Evolutionary conservation across 2,329 filamentous ascomycete genomes (phyloP).

Genomic region (Polytolypa hystricis): DNA sequence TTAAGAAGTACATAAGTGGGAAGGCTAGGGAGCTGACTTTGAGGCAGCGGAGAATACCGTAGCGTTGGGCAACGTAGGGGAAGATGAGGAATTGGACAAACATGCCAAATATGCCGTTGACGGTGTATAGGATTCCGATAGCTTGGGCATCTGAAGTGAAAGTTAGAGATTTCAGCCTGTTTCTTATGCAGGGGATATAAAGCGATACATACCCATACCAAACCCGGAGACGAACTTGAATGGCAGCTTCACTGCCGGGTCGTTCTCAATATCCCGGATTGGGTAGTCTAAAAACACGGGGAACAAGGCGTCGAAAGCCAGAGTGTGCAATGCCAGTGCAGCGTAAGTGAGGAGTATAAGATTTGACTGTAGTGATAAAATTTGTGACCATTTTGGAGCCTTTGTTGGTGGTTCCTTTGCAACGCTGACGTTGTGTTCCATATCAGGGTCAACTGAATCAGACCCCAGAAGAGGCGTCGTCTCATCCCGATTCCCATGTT

Average conservation of each 20-base stretch:
- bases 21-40: slow-evolving; percentile 55
- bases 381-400: slow-evolving; percentile 43
- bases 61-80: slow-evolving; percentile 59
- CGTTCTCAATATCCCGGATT: slow-evolving; percentile 40
- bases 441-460: slow-evolving; percentile 10
- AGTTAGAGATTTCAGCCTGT: not conserved
- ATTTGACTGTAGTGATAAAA: slow-evolving; percentile 63
- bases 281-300: slow-evolving; percentile 82
- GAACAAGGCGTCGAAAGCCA: slow-evolving; percentile 78
- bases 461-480: slow-evolving; percentile 22
- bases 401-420: slow-evolving; percentile 15
- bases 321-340: slow-evolving; percentile 67
- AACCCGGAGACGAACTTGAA: slow-evolving; percentile 79
- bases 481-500: slow-evolving; percentile 19
- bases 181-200: not conserved
- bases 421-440: slow-evolving; percentile 9
- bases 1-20: slow-evolving; percentile 67
- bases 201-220: slow-evolving; percentile 41
- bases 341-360: slow-evolving; percentile 70
- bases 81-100: slow-evolving; percentile 79
- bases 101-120: slow-evolving; percentile 70
- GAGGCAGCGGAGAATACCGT: slow-evolving; percentile 65
- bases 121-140: slow-evolving; percentile 77
- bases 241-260: slow-evolving; percentile 52
- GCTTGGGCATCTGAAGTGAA: slow-evolving; percentile 47